Evolutionary conservation across 2,329 filamentous ascomycete species (phyloP), one percentile per base, ranked within the genome.

Genomic region (Colletotrichum simmondsii): DNA sequence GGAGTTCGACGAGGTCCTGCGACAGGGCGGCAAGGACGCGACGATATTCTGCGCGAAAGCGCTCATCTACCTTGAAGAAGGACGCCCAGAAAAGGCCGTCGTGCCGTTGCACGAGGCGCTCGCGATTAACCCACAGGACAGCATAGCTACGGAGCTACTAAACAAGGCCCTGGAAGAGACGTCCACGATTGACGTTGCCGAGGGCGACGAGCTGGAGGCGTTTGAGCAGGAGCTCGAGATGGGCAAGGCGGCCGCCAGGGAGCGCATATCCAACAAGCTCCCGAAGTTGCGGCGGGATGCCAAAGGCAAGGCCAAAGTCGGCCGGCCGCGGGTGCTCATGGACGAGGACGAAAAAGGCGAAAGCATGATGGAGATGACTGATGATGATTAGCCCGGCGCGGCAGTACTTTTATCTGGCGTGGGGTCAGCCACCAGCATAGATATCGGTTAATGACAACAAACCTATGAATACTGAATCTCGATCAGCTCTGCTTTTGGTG

Each of bases 1-100:
- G 2, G 90, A 96, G 79, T 98, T 98, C 77, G 94, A 98, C 75
- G 92, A 95, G 78, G 97, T 97, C 35, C 87, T 98, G 35, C 89
- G 96, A 14, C 90, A 94, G 59, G 94, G 95, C 8, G 93, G 93
- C 56, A 95, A 95, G 75, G 93, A 97, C 75, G 88, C 93, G 1
- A 89, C 91, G 35, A 90, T 97, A 3, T 97, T 97, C 79, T 90
- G 91, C 61, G 92, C 95, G 12, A 96, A 97, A 78, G 96, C 94
- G 0, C 86, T 98, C 19, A 93, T 97, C 14, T 87, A 96, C 67
- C 88, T 98, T 76, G 95, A 98, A 78, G 87, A 95, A 76, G 91
- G 90, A 19, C 88, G 90, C 63, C 90, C 91, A 0, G 93, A 93
- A 77, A 93, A 97, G 58, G 96, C 96, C 0, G 92, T 97, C 4